phyloP scores from a whole-genome alignment of 2,329 filamentous ascomycete species.

The Penicillium sp. region DNA sequence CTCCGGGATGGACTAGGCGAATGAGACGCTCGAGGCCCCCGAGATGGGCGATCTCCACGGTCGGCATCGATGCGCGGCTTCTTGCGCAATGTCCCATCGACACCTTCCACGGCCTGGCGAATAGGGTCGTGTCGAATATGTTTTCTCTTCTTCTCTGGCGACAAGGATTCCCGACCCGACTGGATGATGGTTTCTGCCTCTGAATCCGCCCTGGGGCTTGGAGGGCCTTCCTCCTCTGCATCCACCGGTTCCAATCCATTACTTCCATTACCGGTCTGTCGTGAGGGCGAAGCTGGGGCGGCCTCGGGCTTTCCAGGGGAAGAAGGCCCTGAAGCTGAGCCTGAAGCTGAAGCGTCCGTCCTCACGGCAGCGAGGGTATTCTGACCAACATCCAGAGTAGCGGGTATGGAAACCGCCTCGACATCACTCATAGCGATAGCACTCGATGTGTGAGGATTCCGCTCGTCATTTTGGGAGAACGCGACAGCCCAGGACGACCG shows the following conservation, averaged over 20 bases:
- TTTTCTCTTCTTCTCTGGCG: conserved; percentile 52
- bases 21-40: conserved; percentile 26
- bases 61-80: conserved; percentile 35
- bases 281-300: conserved; percentile 19
- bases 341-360: conserved; percentile 36
- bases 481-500: conserved; percentile 37
- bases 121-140: conserved; percentile 44
- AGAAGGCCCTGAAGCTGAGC: conserved; percentile 28
- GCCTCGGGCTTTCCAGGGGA: conserved; percentile 27
- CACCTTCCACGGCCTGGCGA: conserved; percentile 27
- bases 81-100: conserved; percentile 36
- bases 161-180: conserved; percentile 49
- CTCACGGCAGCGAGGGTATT: conserved; percentile 36
- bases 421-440: conserved; percentile 55
- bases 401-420: conserved; percentile 45
- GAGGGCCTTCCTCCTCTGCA: conserved; percentile 35
- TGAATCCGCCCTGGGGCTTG: conserved; percentile 50
- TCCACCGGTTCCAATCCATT: conserved; percentile 30
- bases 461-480: conserved; percentile 51
- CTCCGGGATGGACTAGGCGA: conserved; percentile 32
- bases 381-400: conserved; percentile 41
- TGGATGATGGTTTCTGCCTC: conserved; percentile 56
- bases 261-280: conserved; percentile 24
- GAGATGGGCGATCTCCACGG: conserved; percentile 17
- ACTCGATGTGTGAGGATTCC: conserved; percentile 43